Percentiles rank a stretch among this genome's conserved stretches.
phyloP scores from a whole-genome alignment of 805 yeast species.

The Metschnikowia henanensis region DNA sequence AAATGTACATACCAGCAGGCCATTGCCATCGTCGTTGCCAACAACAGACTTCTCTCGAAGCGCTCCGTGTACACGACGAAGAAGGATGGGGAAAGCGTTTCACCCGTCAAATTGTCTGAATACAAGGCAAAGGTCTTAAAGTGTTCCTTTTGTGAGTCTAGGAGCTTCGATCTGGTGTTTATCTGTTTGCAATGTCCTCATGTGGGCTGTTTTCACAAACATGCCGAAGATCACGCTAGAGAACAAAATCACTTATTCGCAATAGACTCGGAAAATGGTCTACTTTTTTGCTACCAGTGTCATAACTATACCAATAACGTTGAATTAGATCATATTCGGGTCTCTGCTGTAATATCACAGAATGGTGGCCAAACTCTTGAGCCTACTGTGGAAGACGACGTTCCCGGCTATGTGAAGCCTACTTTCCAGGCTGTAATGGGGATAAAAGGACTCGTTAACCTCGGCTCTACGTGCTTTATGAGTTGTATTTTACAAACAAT shows the following conservation, averaged over 20 bases:
- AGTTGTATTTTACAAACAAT: slow-evolving; percentile 88
- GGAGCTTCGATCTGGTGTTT: slow-evolving; percentile 48
- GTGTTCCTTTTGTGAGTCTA: slow-evolving; percentile 51
- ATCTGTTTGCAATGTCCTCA: slow-evolving; percentile 75
- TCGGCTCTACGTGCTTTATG: slow-evolving; percentile 98
- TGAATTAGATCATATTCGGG: slow-evolving; percentile 52
- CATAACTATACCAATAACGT: slow-evolving; percentile 67
- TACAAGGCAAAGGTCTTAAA: slow-evolving; percentile 45
- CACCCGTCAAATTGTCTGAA: slow-evolving; percentile 37
- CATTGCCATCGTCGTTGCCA: slow-evolving; percentile 43
- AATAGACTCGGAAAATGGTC: slow-evolving; percentile 66
- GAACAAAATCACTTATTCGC: slow-evolving; percentile 37
- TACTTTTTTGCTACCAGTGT: slow-evolving; percentile 79
- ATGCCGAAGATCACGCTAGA: slow-evolving; percentile 34
- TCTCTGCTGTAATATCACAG: slow-evolving; percentile 13
- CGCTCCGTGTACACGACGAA: slow-evolving; percentile 26
- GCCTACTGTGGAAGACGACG: slow-evolving; percentile 1
- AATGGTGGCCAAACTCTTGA: neutral
- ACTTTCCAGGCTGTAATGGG: slow-evolving; percentile 66
- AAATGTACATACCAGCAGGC: slow-evolving; percentile 52
- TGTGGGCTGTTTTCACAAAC: slow-evolving; percentile 61
- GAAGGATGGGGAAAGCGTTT: slow-evolving; percentile 40
- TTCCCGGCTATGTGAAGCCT: slow-evolving; percentile 35
- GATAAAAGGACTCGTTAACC: slow-evolving; percentile 81
- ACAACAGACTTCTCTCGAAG: slow-evolving; percentile 21